Percentiles rank a stretch among this genome's conserved stretches.
Evolutionary conservation across 1,284 basidiomycete genomes (phyloP).

Genomic region (Trametes polyzona): DNA sequence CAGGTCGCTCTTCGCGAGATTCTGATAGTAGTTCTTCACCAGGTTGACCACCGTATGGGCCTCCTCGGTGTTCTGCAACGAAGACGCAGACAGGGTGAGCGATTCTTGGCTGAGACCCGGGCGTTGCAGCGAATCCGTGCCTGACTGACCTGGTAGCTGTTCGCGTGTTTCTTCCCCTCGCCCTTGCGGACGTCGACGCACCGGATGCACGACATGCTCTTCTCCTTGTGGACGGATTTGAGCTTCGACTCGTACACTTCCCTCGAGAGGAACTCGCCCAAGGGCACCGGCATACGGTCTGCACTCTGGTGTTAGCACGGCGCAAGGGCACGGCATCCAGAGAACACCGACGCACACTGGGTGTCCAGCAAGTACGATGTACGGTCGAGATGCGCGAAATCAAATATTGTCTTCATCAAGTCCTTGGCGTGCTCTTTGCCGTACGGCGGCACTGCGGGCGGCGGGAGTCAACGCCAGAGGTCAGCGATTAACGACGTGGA

Average conservation of each 20-base stretch:
- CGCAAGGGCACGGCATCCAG: neutral
- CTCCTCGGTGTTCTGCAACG: conserved; percentile 47
- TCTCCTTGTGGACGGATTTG: conserved; percentile 40
- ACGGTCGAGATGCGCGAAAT: conserved; percentile 44
- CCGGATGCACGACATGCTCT: conserved; percentile 28
- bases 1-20: conserved; percentile 41
- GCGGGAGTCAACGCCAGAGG: neutral
- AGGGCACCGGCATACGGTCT: conserved; percentile 55
- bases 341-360: conserved; percentile 43
- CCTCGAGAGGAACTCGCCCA: conserved; percentile 52
- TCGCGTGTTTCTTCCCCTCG: conserved; percentile 39
- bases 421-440: conserved; percentile 44
- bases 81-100: neutral
- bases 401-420: conserved; percentile 53
- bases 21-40: conserved; percentile 37
- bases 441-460: conserved; percentile 49
- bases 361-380: conserved; percentile 45
- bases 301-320: neutral
- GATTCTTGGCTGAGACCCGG: neutral
- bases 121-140: neutral
- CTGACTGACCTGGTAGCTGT: conserved; percentile 47
- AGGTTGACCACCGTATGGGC: conserved; percentile 43
- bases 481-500: neutral
- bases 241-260: conserved; percentile 45
- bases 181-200: conserved; percentile 50